phyloP scores from a whole-genome alignment of 805 yeast genomes.

The Pichia manshurica region DNA sequence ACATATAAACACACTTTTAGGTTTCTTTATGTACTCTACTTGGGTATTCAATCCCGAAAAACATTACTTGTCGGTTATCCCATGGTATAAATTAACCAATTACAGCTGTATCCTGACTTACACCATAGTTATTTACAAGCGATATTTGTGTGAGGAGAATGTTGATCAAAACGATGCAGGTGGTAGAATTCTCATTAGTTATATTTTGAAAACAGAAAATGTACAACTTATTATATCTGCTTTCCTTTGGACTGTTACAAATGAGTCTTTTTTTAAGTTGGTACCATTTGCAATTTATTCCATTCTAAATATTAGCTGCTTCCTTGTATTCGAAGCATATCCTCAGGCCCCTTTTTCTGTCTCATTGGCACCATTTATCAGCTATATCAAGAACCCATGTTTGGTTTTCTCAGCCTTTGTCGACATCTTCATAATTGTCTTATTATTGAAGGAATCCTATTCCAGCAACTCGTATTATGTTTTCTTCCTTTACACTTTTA shows the following conservation, averaged over 20 bases:
- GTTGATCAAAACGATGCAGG: neutral
- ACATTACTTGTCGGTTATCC: constrained; percentile 7
- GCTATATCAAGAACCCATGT: constrained; percentile 34
- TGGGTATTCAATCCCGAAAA: constrained; percentile 12
- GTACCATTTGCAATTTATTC: constrained; percentile 39
- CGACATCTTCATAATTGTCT: constrained; percentile 31
- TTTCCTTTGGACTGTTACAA: constrained; percentile 34
- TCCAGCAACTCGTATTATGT: constrained; percentile 26
- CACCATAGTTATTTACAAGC: constrained; percentile 26
- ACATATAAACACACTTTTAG: constrained; percentile 8
- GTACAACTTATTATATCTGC: constrained; percentile 34
- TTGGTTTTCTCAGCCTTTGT: constrained; percentile 34
- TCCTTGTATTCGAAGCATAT: constrained; percentile 29
- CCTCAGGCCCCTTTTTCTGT: constrained; percentile 29
- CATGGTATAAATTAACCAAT: constrained; percentile 22
- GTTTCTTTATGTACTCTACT: constrained; percentile 15
- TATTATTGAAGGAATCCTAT: constrained; percentile 28
- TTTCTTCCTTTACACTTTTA: constrained; percentile 29
- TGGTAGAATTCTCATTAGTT: constrained; percentile 27
- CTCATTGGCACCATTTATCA: constrained; percentile 34
- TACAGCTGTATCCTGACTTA: constrained; percentile 26
- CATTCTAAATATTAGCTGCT: constrained; percentile 33
- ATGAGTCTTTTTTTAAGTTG: constrained; percentile 30
- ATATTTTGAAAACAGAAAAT: constrained; percentile 37
- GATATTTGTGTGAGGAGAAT: constrained; percentile 18